Conservation (phyloP, 192 early-diverging fungal species). For the Chytriomyces sp. region DNA sequence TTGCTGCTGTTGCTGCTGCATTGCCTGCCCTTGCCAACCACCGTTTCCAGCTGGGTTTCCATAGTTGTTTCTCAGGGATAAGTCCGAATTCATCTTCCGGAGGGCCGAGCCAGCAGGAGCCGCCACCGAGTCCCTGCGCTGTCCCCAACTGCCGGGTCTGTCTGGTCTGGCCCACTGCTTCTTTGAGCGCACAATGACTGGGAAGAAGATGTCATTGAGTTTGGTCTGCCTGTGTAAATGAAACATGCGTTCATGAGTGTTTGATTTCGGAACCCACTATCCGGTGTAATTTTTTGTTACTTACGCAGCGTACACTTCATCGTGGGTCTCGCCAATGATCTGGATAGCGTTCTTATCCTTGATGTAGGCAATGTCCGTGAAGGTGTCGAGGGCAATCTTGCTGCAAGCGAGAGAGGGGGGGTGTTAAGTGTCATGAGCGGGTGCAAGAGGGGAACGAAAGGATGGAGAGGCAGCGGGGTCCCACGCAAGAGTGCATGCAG, state of each 20-base stretch:
- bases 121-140: slow-evolving; percentile 48
- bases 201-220: slow-evolving; percentile 62
- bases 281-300: slow-evolving; percentile 7
- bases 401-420: slow-evolving; percentile 18
- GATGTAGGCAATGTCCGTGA: slow-evolving; percentile 61
- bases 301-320: slow-evolving; percentile 63
- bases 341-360: slow-evolving; percentile 67
- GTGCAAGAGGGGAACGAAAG: background rate
- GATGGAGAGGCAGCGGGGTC: background rate
- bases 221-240: slow-evolving; percentile 52
- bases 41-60: background rate
- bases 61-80: slow-evolving; percentile 6
- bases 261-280: background rate
- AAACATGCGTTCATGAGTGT: background rate
- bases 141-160: slow-evolving; percentile 59
- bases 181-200: slow-evolving; percentile 60
- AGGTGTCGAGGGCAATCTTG: slow-evolving; percentile 62
- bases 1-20: background rate
- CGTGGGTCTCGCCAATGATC: slow-evolving; percentile 61
- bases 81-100: slow-evolving; percentile 50
- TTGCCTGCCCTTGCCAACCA: background rate
- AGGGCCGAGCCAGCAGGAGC: slow-evolving; percentile 25
- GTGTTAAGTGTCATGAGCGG: background rate
- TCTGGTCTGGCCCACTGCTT: slow-evolving; percentile 63
- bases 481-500: background rate